Evolutionary conservation across 768 basidiomycete species (phyloP).

Genomic region (Kwoniella dejecticola): DNA sequence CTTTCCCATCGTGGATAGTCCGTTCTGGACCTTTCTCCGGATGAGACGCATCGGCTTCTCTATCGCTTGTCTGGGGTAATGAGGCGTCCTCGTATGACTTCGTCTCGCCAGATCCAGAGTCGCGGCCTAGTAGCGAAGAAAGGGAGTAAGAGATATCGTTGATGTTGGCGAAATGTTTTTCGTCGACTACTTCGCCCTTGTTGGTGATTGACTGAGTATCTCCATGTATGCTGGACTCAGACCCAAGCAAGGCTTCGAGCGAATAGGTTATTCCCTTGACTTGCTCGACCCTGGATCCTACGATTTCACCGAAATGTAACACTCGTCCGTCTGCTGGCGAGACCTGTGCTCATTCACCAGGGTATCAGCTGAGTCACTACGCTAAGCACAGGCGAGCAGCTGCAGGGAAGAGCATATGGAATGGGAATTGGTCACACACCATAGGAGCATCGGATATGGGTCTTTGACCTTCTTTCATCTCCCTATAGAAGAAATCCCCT

Average conservation of each 20-base stretch:
- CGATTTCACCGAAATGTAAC: constrained; percentile 86
- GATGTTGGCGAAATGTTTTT: constrained; percentile 90
- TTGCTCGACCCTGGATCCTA: constrained; percentile 79
- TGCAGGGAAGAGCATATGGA: background rate
- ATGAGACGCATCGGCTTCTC: constrained; percentile 61
- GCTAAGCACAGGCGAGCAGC: constrained; percentile 4
- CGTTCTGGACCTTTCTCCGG: constrained; percentile 42
- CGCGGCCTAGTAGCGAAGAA: constrained; percentile 75
- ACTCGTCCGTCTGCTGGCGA: constrained; percentile 93
- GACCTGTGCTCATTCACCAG: constrained; percentile 60
- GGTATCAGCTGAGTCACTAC: constrained; percentile 6
- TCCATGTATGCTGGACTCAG: constrained; percentile 43
- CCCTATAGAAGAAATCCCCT: constrained; percentile 95
- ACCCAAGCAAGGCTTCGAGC: constrained; percentile 79
- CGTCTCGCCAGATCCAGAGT: constrained; percentile 9
- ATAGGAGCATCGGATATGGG: constrained; percentile 74
- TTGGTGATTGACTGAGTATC: constrained; percentile 26
- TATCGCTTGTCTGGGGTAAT: constrained; percentile 35
- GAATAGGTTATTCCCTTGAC: constrained; percentile 98
- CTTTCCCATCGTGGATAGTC: constrained; percentile 68
- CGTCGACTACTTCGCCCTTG: constrained; percentile 62
- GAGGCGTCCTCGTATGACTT: constrained; percentile 41
- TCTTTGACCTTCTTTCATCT: constrained; percentile 75
- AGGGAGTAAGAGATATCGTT: constrained; percentile 96
- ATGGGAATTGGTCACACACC: constrained; percentile 58